Percentiles rank a stretch among this genome's conserved stretches.
These are phyloP conservation scores for Pseudevernia furfuracea DNA, from an alignment of 495 filamentous ascomycete species.

Conservation along the genomic window DNA sequence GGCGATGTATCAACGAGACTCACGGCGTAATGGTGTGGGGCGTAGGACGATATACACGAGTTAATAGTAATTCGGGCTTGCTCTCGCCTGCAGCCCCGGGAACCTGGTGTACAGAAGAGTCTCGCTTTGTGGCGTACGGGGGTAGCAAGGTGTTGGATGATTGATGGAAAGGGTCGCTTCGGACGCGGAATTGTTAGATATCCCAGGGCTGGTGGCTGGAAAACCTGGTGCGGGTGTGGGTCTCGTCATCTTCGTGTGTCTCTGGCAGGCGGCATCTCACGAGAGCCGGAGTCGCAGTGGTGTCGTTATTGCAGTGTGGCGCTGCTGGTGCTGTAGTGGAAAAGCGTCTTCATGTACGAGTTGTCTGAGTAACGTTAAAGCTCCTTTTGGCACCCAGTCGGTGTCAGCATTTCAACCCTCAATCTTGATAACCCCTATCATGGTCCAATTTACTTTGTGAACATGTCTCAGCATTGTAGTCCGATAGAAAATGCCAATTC, in stretches of 20 bases:
- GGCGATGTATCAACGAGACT: slow-evolving; percentile 10
- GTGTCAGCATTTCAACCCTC: background rate
- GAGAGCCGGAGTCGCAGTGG: background rate
- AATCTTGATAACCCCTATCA: background rate
- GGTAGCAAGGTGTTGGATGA: slow-evolving; percentile 12
- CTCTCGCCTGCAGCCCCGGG: background rate
- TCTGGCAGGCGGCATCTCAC: background rate
- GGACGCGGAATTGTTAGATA: slow-evolving; percentile 10
- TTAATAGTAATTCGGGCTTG: slow-evolving; percentile 9
- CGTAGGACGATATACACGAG: slow-evolving; percentile 6
- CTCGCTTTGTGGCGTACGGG: background rate
- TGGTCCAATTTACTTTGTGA: background rate
- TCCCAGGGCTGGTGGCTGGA: slow-evolving; percentile 2
- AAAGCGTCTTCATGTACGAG: background rate
- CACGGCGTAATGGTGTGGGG: slow-evolving; percentile 10
- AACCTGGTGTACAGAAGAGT: background rate
- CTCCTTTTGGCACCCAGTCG: background rate
- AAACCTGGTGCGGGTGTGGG: slow-evolving; percentile 2
- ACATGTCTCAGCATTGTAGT: no score
- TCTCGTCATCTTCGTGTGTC: slow-evolving; percentile 1
- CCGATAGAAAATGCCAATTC: background rate
- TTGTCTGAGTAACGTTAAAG: background rate
- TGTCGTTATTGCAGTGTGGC: background rate
- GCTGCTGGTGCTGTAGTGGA: background rate
- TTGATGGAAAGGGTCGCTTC: background rate